Base-by-base conservation (phyloP, 2,329 filamentous ascomycete species). In the Ceratocystis cubensis region DNA sequence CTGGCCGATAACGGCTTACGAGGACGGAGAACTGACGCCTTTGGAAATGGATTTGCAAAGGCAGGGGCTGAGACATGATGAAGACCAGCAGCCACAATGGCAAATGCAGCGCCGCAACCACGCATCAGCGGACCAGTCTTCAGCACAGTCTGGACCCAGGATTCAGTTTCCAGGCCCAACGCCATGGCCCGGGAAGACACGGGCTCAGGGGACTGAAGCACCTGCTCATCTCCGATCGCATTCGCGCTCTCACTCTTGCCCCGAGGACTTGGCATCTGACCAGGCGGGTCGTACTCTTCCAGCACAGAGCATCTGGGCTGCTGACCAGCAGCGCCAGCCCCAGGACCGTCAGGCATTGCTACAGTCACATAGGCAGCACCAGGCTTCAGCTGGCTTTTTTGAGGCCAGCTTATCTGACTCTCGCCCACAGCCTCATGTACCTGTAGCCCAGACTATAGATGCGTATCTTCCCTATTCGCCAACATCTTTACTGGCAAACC, bases 1-100 rank as follows among this genome's bases (percentile, higher is more conserved):
- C 25, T 67, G 66, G 66, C 66, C 66, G 0, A 64, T 67, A 7
- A 62, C 62, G 17, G 41, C 61, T 20, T 67, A 64, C 13, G 66
- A 61, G 10, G 66, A 67, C 8, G 50, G 56, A 5, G 62, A 64
- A 30, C 37, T 66, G 45, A 53, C 57, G 7, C 57, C 65, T 17
- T 20, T 63, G 7, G 5, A 63, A 15, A 33, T 37, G 20, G 59
- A 63, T 2, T 20, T 63, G 13, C 57, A 66, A 20, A 17, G 61
- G 20, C 56, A 56, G n/a, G 46, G 50, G 3, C 8, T 46, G 28
- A 13, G 2, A 41, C 57, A 66, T 1, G 44, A 20, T 2, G 46
- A 66, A 15, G 20, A 17, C 5, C 44, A 45, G n/a, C 37, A 45
- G 3, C 44, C n/a, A 6, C 37, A 13, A 13, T 25, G 45, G 30